Percentiles rank a stretch among this genome's conserved stretches.
Conservation (phyloP, 331 rosid species). For the Acacia pycnantha region DNA sequence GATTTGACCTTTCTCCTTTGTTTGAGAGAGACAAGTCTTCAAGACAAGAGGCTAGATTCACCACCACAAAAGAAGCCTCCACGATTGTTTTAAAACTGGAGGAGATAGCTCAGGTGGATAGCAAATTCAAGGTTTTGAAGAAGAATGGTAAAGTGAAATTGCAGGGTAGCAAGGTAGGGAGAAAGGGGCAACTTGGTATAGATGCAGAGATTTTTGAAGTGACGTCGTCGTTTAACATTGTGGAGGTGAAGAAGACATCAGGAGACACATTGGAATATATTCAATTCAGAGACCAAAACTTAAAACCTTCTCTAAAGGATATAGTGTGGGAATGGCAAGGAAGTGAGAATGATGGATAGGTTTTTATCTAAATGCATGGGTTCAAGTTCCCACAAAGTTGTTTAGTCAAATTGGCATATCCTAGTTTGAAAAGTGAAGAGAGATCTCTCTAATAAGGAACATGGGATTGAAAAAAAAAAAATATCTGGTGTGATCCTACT, state of each 20-base stretch:
- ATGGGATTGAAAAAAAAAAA: background rate
- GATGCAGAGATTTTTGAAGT: constrained; percentile 65
- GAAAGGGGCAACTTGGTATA: constrained; percentile 48
- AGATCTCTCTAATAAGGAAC: background rate
- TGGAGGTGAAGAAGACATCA: constrained; percentile 57
- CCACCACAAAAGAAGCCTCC: constrained; percentile 42
- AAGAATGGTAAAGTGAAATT: constrained; percentile 45
- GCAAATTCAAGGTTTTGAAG: constrained; percentile 43
- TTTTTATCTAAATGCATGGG: background rate
- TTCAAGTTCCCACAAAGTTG: background rate
- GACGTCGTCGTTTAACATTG: constrained; percentile 47
- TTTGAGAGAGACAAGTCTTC: constrained; percentile 41
- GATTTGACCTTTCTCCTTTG: constrained; percentile 58
- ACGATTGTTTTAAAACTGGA: constrained; percentile 48
- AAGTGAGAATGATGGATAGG: constrained; percentile 24
- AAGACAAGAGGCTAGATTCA: constrained; percentile 32
- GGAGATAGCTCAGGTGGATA: constrained; percentile 47
- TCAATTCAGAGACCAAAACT: constrained; percentile 40
- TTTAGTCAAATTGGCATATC: background rate
- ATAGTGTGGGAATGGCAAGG: constrained; percentile 58
- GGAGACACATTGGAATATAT: constrained; percentile 58
- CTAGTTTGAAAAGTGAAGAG: background rate
- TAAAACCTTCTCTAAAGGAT: constrained; percentile 53
- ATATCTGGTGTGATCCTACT: background rate
- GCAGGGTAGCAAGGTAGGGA: constrained; percentile 42